phyloP scores from a whole-genome alignment of 495 filamentous ascomycete genomes.

The Podospora pseudoanserina region DNA sequence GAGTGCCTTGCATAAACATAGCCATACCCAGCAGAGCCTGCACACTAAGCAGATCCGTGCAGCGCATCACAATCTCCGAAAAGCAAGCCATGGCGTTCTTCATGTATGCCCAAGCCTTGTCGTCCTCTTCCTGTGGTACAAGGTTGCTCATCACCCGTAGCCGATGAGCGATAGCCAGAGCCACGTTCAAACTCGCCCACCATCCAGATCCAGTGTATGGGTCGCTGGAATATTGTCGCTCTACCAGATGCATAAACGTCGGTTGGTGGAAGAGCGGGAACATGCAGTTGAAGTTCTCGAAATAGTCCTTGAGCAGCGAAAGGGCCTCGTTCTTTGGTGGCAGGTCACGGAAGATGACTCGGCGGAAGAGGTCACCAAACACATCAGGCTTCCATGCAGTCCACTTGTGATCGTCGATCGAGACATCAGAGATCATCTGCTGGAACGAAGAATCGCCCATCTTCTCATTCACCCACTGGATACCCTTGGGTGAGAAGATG shows the following conservation, averaged over 20 bases:
- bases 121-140: slow-evolving; percentile 81
- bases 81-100: slow-evolving; percentile 95
- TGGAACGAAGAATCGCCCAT: slow-evolving; percentile 93
- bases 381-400: slow-evolving; percentile 95
- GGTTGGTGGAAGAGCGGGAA: slow-evolving; percentile 96
- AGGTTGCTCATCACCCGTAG: slow-evolving; percentile 94
- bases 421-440: slow-evolving; percentile 83
- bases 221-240: slow-evolving; percentile 84
- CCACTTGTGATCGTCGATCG: slow-evolving; percentile 87
- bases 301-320: slow-evolving; percentile 86
- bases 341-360: slow-evolving; percentile 76
- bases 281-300: slow-evolving; percentile 98
- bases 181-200: slow-evolving; percentile 97
- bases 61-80: slow-evolving; percentile 89
- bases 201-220: slow-evolving; percentile 96
- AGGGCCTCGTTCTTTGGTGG: slow-evolving; percentile 77
- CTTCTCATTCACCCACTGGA: slow-evolving; percentile 98
- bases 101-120: slow-evolving; percentile 90
- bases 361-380: slow-evolving; percentile 86
- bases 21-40: slow-evolving; percentile 95
- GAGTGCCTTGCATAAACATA: slow-evolving; percentile 92
- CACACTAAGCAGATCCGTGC: slow-evolving; percentile 94
- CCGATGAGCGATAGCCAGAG: slow-evolving; percentile 84
- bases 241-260: slow-evolving; percentile 94
- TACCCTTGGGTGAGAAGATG: slow-evolving; percentile 89